A percentile compares a stretch with the other conserved stretches of the same genome.
Evolutionary conservation across 257 asterid species (phyloP).

Genomic region (Capsicum baccatum): DNA sequence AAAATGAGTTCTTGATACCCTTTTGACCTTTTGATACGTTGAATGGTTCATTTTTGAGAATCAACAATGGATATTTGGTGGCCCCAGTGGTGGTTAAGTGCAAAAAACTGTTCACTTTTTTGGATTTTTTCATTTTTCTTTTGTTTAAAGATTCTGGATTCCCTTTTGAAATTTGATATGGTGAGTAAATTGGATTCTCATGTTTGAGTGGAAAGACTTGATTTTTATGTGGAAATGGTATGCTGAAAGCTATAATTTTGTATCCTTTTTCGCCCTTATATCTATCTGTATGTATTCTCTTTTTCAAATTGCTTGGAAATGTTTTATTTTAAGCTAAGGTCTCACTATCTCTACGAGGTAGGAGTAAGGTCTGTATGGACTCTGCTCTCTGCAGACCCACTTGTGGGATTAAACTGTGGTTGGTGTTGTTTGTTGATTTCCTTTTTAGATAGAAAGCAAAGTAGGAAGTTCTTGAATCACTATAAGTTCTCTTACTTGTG

Average conservation of each 20-base stretch:
- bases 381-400: too few relatives aligned
- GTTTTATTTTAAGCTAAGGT: too few relatives aligned
- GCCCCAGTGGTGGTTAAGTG: constrained; percentile 23
- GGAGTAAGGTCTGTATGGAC: too few relatives aligned
- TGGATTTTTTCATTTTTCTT: background rate
- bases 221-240: background rate
- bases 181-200: background rate
- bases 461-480: background rate
- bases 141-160: constrained; percentile 5
- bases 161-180: constrained; percentile 24
- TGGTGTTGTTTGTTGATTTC: background rate
- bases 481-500: too few relatives aligned
- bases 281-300: too few relatives aligned
- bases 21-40: constrained; percentile 2
- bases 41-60: constrained; percentile 14
- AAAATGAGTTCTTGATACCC: background rate
- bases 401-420: too few relatives aligned
- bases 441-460: background rate
- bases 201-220: background rate
- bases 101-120: constrained; percentile 15
- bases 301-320: too few relatives aligned
- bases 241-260: background rate
- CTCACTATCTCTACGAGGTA: too few relatives aligned
- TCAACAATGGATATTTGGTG: constrained; percentile 26
- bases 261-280: too few relatives aligned